phyloP scores from a whole-genome alignment of 2,329 filamentous ascomycete species.

The Calonectria leucothoes region DNA sequence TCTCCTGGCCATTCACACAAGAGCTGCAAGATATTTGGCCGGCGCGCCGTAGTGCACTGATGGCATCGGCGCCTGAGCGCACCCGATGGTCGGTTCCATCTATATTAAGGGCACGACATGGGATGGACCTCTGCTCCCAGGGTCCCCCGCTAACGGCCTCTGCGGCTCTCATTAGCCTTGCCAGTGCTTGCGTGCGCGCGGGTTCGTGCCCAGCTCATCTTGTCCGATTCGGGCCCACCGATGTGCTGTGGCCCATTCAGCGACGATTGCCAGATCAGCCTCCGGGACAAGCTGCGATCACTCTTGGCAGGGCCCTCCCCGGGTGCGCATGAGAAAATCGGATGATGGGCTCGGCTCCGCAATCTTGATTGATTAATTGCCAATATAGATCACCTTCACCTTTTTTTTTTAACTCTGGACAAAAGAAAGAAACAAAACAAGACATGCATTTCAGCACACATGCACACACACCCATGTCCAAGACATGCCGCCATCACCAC shows the following conservation, averaged over 20 bases:
- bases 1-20: neutral
- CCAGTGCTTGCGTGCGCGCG: neutral
- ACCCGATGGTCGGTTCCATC: neutral
- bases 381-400: neutral
- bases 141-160: neutral
- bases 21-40: neutral
- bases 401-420: neutral
- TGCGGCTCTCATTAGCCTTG: neutral
- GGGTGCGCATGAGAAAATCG: neutral
- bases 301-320: neutral
- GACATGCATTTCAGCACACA: neutral
- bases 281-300: neutral
- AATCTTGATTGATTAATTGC: neutral
- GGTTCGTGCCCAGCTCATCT: too few species aligned
- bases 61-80: neutral
- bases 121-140: neutral
- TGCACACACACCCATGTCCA: too few species aligned
- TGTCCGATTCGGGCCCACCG: neutral
- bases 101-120: neutral
- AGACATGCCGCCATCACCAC: neutral
- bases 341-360: neutral
- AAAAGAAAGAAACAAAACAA: neutral
- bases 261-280: neutral
- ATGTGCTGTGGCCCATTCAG: neutral
- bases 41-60: neutral